These are phyloP conservation scores for Cryphonectria carpinicola DNA, from an alignment of 2,329 filamentous ascomycete species.

Conservation along the genomic window DNA sequence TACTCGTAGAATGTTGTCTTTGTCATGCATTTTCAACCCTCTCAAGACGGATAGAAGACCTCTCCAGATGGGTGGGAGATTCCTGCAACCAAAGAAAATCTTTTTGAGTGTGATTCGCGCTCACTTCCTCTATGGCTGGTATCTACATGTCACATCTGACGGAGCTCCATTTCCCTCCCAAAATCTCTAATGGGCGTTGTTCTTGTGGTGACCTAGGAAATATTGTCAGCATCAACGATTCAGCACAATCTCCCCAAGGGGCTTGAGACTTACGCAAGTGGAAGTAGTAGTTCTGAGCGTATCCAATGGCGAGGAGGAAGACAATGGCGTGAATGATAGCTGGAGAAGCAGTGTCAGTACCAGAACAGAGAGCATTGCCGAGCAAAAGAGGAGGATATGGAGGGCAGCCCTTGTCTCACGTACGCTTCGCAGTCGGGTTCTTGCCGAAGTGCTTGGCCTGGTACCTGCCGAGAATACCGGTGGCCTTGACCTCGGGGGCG, in stretches of 20 bases:
- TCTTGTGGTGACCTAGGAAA: conserved; percentile 94
- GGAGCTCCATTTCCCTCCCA: conserved; percentile 23
- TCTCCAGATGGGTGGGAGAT: not conserved
- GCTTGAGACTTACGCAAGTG: conserved; percentile 79
- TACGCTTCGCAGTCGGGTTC: conserved; percentile 88
- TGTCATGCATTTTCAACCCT: not conserved
- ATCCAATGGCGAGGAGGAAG: conserved; percentile 79
- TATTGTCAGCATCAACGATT: conserved; percentile 11
- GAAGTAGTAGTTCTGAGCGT: conserved; percentile 99
- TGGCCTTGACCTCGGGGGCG: conserved; percentile 80
- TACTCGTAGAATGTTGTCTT: not conserved
- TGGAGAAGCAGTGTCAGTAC: conserved; percentile 44
- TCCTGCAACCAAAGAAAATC: conserved; percentile 19
- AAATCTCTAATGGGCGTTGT: conserved; percentile 87
- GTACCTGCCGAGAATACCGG: conserved; percentile 86
- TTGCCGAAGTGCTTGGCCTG: conserved; percentile 93
- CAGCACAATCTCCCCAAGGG: not conserved
- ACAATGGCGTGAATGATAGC: conserved; percentile 87
- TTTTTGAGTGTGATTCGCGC: conserved; percentile 13
- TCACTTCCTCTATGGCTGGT: conserved; percentile 25
- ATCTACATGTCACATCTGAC: conserved; percentile 24
- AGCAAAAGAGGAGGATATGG: not conserved
- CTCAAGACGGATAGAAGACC: not conserved
- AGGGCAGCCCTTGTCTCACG: conserved; percentile 44
- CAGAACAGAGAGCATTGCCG: not conserved